A percentile compares a stretch with the other conserved stretches of the same genome.
phyloP scores from a whole-genome alignment of 768 basidiomycete species.

The Termitomyces sp. region DNA sequence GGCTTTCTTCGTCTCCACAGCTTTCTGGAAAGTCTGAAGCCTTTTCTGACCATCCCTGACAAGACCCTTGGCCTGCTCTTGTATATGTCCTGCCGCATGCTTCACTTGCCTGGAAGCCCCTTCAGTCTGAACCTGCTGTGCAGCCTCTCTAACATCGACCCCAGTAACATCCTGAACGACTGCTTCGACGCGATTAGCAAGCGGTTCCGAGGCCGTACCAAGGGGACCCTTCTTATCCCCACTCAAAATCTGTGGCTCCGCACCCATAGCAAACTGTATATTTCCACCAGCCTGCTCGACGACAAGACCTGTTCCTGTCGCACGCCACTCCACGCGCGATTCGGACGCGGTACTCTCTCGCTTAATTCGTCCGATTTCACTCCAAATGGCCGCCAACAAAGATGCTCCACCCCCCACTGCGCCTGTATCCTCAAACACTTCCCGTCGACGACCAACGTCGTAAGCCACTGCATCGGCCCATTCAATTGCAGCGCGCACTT shows the following conservation, averaged over 20 bases:
- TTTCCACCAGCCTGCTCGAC: constrained; percentile 37
- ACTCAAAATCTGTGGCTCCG: constrained; percentile 66
- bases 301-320: constrained; percentile 62
- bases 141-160: constrained; percentile 18
- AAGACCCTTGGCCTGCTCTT: constrained; percentile 21
- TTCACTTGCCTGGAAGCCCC: constrained; percentile 13
- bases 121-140: constrained; percentile 18
- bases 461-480: constrained; percentile 52
- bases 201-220: constrained; percentile 43
- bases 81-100: constrained; percentile 21
- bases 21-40: constrained; percentile 37
- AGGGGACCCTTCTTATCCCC: constrained; percentile 66
- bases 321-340: constrained; percentile 36
- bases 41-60: constrained; percentile 27
- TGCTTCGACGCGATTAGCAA: constrained; percentile 31
- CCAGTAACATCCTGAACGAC: constrained; percentile 24
- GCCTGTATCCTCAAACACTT: constrained; percentile 66
- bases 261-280: constrained; percentile 55
- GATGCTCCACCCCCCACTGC: constrained; percentile 41
- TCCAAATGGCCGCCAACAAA: constrained; percentile 57
- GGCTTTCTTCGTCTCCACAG: constrained; percentile 34
- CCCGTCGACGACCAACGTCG: constrained; percentile 50
- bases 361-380: constrained; percentile 58
- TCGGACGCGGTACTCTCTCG: constrained; percentile 23
- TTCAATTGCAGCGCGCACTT: constrained; percentile 47